Base-by-base conservation (phyloP, 192 early-diverging fungal genomes). In the Chytriomyces hyalinus region DNA sequence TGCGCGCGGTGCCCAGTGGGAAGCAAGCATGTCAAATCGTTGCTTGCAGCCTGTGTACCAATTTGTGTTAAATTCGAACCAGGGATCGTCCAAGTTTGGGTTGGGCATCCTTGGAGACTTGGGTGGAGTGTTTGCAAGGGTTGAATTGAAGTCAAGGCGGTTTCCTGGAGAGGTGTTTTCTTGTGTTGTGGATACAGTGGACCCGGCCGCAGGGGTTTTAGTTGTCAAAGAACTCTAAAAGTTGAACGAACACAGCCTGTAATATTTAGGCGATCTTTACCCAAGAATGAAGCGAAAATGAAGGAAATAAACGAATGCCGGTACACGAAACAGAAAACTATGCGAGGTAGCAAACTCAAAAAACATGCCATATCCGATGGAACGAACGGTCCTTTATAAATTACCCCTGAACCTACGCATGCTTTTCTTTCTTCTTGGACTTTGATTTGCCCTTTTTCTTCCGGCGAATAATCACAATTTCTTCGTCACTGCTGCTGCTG, bases 111-210 rank as follows among this genome's bases (percentile, higher is more conserved):
- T 79, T 50, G 78, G 70, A 28, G 71, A 79, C 46, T 59, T 79
- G 36, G 78, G 78, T 9, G 78, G 78, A 6, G 15, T 79, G 6
- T 9, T 6, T n/a, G 70, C 70, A 15, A 28, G 78, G 43, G 46
- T 79, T 49, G 66, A 50, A 17, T 11, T 67, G 11, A 77, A 62
- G 48, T 36, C 26, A 15, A 24, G 20, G 48, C n/a, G 49, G n/a
- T 15, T 11, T n/a, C 15, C 48, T 7, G 78, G 70, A 3, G 44
- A 53, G 20, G n/a, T 79, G 22, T 17, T 73, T 47, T 51, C 22
- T 62, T 73, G 71, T 74, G 71, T 67, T 22, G 78, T 79, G 20
- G 71, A 73, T n/a, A 67, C 78, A 36, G 65, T 79, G 3, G 78
- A 79, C 47, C 67, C 71, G n/a, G 71, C 64, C 8, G 50, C 62